Base-by-base conservation (phyloP, 129 eudicot genomes). In the Escallonia herrerae region DNA sequence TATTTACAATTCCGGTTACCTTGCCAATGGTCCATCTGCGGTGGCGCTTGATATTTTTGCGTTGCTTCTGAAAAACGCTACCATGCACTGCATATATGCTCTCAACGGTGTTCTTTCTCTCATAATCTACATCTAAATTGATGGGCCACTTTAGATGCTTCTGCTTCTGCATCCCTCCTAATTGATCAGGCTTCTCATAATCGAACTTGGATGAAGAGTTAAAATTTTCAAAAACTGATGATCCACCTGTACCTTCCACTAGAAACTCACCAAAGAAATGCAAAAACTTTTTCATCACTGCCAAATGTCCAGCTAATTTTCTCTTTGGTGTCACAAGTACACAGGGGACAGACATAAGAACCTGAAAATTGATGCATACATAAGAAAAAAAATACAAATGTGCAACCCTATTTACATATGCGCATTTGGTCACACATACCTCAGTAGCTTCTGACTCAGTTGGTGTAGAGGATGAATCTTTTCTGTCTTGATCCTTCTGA, bases 171-270 rank as follows among this genome's bases (percentile, higher is more conserved):
- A 44, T 44, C 76, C 72, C 79, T 68, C 49, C 88, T 54, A 76
- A 64, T 44, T 78, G 80, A 60, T 89, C 97, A 63, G 64, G 63
- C 78, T 74, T 86, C 72, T 68, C 77, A 47, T 83, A 71, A 73
- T 81, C 90, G 71, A 71, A 76, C 51, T 84, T 77, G 15, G 80
- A 79, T 40, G 88, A 81, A 72, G 96, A 64, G 65, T 73, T 71
- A 56, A 81, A 80, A 60, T 72, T 74, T 62, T 70, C 84, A 45
- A 86, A 87, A 67, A 89, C 88, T 62, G 97, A 80, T 64, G 97
- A 86, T 8, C 95, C 99, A 58, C 95, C 99, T 15, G 99, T 84
- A 62, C 99, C 99, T 89, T 94, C 99, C 79, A 94, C 95, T 73
- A 86, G 60, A 77, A 89, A 84, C 76, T 94, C 95, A 51, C 90